Conservation (phyloP, 2,329 filamentous ascomycete species). For the Leptographium lundbergii region DNA sequence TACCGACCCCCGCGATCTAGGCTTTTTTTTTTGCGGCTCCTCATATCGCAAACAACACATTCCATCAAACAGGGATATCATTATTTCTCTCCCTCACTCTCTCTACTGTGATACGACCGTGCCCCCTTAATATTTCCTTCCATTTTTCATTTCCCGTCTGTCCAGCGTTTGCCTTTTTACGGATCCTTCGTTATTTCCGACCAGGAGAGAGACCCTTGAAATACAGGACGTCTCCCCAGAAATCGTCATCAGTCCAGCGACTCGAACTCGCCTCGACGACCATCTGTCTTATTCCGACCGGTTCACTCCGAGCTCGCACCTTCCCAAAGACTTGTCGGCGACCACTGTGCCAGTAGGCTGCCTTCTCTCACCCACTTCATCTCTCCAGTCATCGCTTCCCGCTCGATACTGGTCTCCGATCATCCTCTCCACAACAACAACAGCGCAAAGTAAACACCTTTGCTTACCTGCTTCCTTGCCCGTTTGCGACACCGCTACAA, state of each 20-base stretch:
- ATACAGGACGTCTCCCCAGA: background rate
- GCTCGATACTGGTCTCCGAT: background rate
- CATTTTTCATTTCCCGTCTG: background rate
- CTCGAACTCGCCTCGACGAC: background rate
- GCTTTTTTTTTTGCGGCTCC: constrained; percentile 3
- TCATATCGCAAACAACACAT: constrained; percentile 1
- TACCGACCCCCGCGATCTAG: constrained; percentile 5
- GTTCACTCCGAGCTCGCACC: constrained; percentile 8
- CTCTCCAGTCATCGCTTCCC: background rate
- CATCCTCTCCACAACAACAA: background rate
- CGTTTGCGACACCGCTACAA: background rate
- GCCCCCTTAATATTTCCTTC: constrained; percentile 2
- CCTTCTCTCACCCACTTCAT: background rate
- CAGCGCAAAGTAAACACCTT: background rate
- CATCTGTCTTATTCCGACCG: constrained; percentile 5
- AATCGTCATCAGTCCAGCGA: background rate
- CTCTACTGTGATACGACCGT: background rate
- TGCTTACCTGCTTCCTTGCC: background rate
- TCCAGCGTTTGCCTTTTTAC: constrained; percentile 1
- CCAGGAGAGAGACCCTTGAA: background rate
- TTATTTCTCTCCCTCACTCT: background rate
- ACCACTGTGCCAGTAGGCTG: background rate
- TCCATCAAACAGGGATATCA: background rate
- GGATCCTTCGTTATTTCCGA: background rate
- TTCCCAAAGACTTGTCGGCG: background rate